phyloP scores from a whole-genome alignment of 345 rosid genomes.

The Ailanthus altissimus region DNA sequence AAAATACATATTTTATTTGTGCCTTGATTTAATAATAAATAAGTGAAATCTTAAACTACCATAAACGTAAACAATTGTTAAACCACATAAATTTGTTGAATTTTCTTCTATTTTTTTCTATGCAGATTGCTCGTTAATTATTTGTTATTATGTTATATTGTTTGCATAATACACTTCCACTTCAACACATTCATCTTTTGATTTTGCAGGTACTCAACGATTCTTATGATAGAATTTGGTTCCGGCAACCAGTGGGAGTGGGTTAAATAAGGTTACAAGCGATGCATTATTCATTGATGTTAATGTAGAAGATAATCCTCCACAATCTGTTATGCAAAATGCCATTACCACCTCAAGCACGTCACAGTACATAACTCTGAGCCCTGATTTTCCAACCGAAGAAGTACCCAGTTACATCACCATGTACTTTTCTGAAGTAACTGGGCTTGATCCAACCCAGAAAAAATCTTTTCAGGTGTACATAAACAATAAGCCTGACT shows the following conservation, averaged over 20 bases:
- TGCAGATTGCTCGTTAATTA: no score
- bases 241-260: slow-evolving; percentile 24
- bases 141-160: no score
- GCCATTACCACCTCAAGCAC: slow-evolving; percentile 34
- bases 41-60: no score
- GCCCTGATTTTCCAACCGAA: slow-evolving; percentile 23
- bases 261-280: slow-evolving; percentile 18
- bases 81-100: no score
- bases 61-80: no score
- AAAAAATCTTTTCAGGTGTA: slow-evolving; percentile 37
- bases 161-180: no score
- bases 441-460: slow-evolving; percentile 31
- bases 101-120: no score
- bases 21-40: no score
- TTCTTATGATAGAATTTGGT: slow-evolving; percentile 42
- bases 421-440: slow-evolving; percentile 53
- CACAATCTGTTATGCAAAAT: slow-evolving; percentile 32
- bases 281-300: slow-evolving; percentile 14
- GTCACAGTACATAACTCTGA: slow-evolving; percentile 11
- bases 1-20: no score
- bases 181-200: background rate
- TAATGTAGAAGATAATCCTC: slow-evolving; percentile 36
- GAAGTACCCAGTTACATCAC: slow-evolving; percentile 28
- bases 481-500: slow-evolving; percentile 10
- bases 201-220: slow-evolving; percentile 29